These are phyloP conservation scores for Candida verbasci DNA, from an alignment of 805 yeast genomes.

Conservation along the genomic window DNA sequence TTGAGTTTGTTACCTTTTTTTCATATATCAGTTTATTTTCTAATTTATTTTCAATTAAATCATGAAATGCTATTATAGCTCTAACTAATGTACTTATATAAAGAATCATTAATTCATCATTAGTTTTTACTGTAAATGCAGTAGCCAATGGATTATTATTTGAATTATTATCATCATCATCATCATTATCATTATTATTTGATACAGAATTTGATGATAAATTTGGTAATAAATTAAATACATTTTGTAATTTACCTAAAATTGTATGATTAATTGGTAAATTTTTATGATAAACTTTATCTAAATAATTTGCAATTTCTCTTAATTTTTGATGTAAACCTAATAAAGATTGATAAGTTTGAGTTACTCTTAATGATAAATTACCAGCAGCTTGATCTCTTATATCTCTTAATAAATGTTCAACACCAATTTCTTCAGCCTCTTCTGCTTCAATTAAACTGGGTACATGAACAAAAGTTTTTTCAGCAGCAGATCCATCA, in stretches of 20 bases:
- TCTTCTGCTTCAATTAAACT: conserved; percentile 94
- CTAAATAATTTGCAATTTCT: conserved; percentile 75
- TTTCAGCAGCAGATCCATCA: conserved; percentile 90
- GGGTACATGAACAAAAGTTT: conserved; percentile 90
- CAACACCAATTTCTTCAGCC: conserved; percentile 99
- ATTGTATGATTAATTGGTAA: conserved; percentile 89
- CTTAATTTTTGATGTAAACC: conserved; percentile 77
- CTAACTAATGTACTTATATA: conserved; percentile 87
- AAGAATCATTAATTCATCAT: conserved; percentile 92
- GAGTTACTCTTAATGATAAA: conserved; percentile 79
- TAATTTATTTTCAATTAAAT: conserved; percentile 91
- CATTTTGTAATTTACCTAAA: conserved; percentile 88
- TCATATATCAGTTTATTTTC: conserved; percentile 59
- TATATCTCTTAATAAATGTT: conserved; percentile 88
- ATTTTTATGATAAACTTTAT: conserved; percentile 62
- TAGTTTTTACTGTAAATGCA: conserved; percentile 89
- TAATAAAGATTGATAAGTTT: conserved; percentile 81
- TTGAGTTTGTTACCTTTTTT: conserved; percentile 13
- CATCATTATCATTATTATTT: conserved; percentile 9
- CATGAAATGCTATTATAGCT: conserved; percentile 94
- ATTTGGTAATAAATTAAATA: conserved; percentile 89
- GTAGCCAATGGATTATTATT: conserved; percentile 56
- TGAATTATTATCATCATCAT: conserved; percentile 12
- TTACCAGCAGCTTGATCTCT: conserved; percentile 97
- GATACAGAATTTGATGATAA: conserved; percentile 31